Evolutionary conservation across 257 asterid genomes (phyloP), one percentile per base, ranked within the genome.

Genomic region (Pogostemon cablin): DNA sequence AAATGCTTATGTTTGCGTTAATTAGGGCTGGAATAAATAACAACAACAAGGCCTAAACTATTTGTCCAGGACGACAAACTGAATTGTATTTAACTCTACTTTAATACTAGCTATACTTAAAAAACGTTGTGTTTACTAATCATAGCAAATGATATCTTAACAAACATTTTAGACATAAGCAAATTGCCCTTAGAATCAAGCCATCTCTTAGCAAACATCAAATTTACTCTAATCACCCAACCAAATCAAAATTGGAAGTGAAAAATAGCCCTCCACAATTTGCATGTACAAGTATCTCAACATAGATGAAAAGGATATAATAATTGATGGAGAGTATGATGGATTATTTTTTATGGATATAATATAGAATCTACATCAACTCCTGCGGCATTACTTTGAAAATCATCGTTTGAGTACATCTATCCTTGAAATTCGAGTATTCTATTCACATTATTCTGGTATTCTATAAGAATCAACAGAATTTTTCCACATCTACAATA

Each of bases 221-320:
- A 55, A 3, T 7, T 11, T 5, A 53, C 8, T 44, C 50, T 9
- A 62, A 25, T 57, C 50, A 25, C 17, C 3, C 12, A 17, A 64
- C 71, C 54, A 47, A 37, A 46, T 35, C 38, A 40, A 71, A n/a
- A 55, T 41, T 50, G 71, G 20, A 47, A 69, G 71, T 47, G 34
- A 71, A 46, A 42, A 9, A 58, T 15, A 71, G 65, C 46, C 11
- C n/a, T 62, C 44, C 58, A 46, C 62, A 40, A 34, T 62, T 59
- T 43, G 32, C 17, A n/a, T 52, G 32, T 47, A 59, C 37, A 34
- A 50, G 50, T 35, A 43, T 43, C 43, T n/a, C 70, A 67, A 46
- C 15, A 11, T 49, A 52, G 46, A 38, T 17, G 38, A 48, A 25
- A 47, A n/a, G 12, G 8, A 8, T 39, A 74, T 25, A 25, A 25